Percentiles rank a stretch among this genome's conserved stretches.
These are phyloP conservation scores for Rhodotorula paludigena DNA, from an alignment of 768 basidiomycete genomes.

Conservation along the genomic window DNA sequence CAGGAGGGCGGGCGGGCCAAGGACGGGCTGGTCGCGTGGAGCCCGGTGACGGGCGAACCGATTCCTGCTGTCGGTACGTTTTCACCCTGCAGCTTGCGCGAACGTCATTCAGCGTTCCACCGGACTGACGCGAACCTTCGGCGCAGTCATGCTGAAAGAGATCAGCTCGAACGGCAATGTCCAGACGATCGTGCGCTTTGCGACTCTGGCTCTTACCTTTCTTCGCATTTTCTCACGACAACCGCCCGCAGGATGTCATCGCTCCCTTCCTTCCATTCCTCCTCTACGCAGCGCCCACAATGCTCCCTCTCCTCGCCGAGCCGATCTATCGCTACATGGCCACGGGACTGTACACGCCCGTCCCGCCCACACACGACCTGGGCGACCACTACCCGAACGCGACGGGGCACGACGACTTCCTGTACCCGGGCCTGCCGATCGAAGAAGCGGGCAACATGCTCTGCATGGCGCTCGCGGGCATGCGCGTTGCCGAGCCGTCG, in stretches of 20 bases:
- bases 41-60: constrained; percentile 16
- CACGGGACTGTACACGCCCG: constrained; percentile 19
- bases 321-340: constrained; percentile 29
- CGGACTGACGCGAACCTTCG: too few relatives aligned
- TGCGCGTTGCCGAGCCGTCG: constrained; percentile 7
- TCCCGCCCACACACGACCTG: constrained; percentile 33
- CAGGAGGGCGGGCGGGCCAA: neutral
- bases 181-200: constrained; percentile 22
- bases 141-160: constrained; percentile 34
- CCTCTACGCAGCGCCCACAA: constrained; percentile 30
- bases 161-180: constrained; percentile 37
- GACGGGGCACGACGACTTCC: constrained; percentile 23
- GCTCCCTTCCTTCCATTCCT: constrained; percentile 33
- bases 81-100: neutral
- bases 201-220: neutral
- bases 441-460: constrained; percentile 36
- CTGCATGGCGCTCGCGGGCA: constrained; percentile 13
- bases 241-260: constrained; percentile 16
- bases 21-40: constrained; percentile 4
- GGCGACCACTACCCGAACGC: constrained; percentile 37
- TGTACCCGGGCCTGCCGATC: constrained; percentile 25
- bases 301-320: constrained; percentile 34
- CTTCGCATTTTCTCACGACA: too few relatives aligned
- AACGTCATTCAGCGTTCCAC: neutral
- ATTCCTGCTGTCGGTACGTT: constrained; percentile 16